phyloP scores from a whole-genome alignment of 306 rosid genomes.

The Gillenia trifoliata region DNA sequence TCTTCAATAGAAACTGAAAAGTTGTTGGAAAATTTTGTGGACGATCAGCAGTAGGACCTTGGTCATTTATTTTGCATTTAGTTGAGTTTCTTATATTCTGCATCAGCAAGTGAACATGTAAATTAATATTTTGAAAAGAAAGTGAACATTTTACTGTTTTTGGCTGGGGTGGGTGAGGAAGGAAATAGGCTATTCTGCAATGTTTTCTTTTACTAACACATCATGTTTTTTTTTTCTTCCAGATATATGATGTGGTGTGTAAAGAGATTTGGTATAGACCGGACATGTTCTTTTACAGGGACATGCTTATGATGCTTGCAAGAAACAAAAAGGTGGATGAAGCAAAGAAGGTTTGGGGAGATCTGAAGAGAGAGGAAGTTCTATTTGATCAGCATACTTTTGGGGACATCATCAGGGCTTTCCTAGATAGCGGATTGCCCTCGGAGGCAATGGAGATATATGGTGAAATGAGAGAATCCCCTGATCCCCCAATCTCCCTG shows the following conservation, averaged over 20 bases:
- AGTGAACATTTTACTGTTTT: not conserved
- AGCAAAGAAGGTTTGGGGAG: conserved; percentile 72
- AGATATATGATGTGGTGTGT: conserved; percentile 80
- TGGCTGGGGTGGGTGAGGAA: not conserved
- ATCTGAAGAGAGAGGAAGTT: conserved; percentile 66
- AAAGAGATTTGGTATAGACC: conserved; percentile 96
- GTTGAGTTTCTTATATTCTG: not conserved
- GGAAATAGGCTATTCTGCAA: not conserved
- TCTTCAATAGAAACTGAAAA: not conserved
- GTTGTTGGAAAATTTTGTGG: not conserved
- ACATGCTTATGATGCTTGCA: conserved; percentile 92
- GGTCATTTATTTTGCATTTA: not conserved
- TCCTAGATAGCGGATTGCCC: conserved; percentile 59
- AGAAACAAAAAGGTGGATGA: conserved; percentile 73
- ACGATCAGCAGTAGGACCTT: not conserved
- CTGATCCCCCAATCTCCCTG: conserved; percentile 77
- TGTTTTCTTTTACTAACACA: not conserved
- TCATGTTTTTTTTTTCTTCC: conserved; percentile 6
- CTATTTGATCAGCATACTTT: conserved; percentile 93
- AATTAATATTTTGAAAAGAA: not conserved
- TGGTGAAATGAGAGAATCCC: conserved; percentile 76
- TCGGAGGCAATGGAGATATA: conserved; percentile 75
- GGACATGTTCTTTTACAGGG: conserved; percentile 88
- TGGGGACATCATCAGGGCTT: conserved; percentile 76
- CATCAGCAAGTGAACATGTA: not conserved